A percentile compares a stretch with the other conserved stretches of the same genome.
Evolutionary conservation across 768 basidiomycete species (phyloP).

Genomic region (Leccinum imitatum): DNA sequence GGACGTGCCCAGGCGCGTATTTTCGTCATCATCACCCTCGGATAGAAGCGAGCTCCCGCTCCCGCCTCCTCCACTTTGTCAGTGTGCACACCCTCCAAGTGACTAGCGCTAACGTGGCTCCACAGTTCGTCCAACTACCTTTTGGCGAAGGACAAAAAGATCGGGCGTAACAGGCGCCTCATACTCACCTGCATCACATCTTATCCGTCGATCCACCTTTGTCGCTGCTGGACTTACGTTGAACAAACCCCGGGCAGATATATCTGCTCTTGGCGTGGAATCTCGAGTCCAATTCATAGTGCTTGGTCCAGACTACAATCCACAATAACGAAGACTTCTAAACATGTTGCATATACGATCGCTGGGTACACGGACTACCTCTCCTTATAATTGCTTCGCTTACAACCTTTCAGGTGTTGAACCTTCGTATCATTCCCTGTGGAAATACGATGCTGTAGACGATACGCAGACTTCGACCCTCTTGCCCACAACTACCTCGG

Average conservation of each 20-base stretch:
- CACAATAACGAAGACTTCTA: slow-evolving; percentile 13
- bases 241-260: slow-evolving; percentile 57
- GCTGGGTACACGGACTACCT: slow-evolving; percentile 13
- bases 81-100: slow-evolving; percentile 28
- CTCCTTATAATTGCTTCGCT: slow-evolving; percentile 1
- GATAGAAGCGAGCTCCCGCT: slow-evolving; percentile 45
- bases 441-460: slow-evolving; percentile 37
- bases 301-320: slow-evolving; percentile 38
- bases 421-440: slow-evolving; percentile 37
- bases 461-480: slow-evolving; percentile 16
- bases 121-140: slow-evolving; percentile 76
- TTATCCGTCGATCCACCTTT: slow-evolving; percentile 75
- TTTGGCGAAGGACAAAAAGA: slow-evolving; percentile 72
- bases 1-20: slow-evolving; percentile 14
- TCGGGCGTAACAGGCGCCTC: slow-evolving; percentile 70
- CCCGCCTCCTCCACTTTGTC: slow-evolving; percentile 66
- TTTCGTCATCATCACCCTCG: slow-evolving; percentile 14
- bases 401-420: slow-evolving; percentile 11
- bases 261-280: slow-evolving; percentile 63
- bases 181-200: slow-evolving; percentile 71
- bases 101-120: neutral
- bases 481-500: slow-evolving; percentile 6
- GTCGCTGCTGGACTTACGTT: slow-evolving; percentile 73
- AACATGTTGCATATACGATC: slow-evolving; percentile 22
- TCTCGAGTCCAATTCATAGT: slow-evolving; percentile 46